phyloP scores from a whole-genome alignment of 495 filamentous ascomycete genomes.

The Daldinia caldariorum region DNA sequence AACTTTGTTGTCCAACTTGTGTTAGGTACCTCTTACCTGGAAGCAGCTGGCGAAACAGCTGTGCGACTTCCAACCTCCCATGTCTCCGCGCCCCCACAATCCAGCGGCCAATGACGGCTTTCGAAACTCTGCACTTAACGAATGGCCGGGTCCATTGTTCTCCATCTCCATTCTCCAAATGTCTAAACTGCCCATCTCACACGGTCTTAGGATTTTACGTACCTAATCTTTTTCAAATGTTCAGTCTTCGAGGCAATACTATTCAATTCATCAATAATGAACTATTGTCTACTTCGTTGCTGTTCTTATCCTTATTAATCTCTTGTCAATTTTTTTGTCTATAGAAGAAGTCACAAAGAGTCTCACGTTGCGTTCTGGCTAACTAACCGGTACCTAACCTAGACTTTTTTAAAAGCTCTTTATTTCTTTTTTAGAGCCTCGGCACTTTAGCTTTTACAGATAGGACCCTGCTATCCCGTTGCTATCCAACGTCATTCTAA shows the following conservation, averaged over 20 bases:
- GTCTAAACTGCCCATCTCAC: slow-evolving; percentile 22
- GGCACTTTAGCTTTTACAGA: slow-evolving; percentile 40
- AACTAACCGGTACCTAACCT: background rate
- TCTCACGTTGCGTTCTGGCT: background rate
- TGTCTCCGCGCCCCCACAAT: slow-evolving; percentile 44
- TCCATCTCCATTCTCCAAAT: slow-evolving; percentile 32
- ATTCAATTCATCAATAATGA: slow-evolving; percentile 19
- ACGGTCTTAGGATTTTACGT: slow-evolving; percentile 24
- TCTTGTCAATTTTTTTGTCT: background rate
- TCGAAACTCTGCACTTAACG: slow-evolving; percentile 24
- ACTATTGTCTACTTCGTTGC: slow-evolving; percentile 7
- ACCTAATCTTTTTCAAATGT: slow-evolving; percentile 29
- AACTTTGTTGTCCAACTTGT: slow-evolving; percentile 2
- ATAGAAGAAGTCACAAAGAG: background rate
- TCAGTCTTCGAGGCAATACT: background rate
- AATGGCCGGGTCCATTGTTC: slow-evolving; percentile 22
- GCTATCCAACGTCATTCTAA: slow-evolving; percentile 42
- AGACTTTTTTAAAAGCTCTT: slow-evolving; percentile 12
- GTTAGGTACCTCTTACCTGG: too few relatives aligned
- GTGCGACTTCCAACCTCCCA: slow-evolving; percentile 39
- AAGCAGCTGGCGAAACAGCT: slow-evolving; percentile 35
- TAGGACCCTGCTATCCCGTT: slow-evolving; percentile 38
- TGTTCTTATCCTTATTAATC: slow-evolving; percentile 16
- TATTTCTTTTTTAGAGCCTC: slow-evolving; percentile 33
- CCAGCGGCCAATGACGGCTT: slow-evolving; percentile 43